A percentile compares a stretch with the other conserved stretches of the same genome.
phyloP scores from a whole-genome alignment of 148 eudicot genomes.

The Polygonum maritimum region DNA sequence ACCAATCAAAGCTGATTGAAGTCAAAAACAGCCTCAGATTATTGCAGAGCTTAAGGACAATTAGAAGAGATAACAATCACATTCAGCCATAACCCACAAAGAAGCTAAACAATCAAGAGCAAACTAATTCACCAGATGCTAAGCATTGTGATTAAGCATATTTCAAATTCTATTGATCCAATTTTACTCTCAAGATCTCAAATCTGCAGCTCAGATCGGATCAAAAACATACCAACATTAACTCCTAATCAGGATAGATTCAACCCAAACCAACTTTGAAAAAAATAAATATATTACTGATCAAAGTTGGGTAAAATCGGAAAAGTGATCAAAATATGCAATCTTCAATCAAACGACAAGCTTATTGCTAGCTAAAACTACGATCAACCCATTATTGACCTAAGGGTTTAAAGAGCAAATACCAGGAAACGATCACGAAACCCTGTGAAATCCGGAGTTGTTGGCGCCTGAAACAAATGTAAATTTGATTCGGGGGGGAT shows the following conservation, averaged over 20 bases:
- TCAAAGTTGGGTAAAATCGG: neutral
- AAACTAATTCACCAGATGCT: neutral
- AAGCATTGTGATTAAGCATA: neutral
- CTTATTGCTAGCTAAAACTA: neutral
- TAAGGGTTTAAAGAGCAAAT: too few species aligned
- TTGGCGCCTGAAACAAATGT: neutral
- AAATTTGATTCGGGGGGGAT: neutral
- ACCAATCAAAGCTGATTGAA: neutral
- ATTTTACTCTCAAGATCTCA: neutral
- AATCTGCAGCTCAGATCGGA: constrained; percentile 1
- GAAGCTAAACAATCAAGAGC: neutral
- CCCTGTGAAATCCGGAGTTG: neutral
- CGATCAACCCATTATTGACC: neutral
- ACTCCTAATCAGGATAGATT: neutral
- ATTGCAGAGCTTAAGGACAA: neutral
- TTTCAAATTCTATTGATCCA: neutral
- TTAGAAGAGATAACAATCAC: neutral
- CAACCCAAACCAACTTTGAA: neutral
- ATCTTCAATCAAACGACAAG: neutral
- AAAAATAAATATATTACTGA: neutral
- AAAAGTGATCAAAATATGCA: too few species aligned
- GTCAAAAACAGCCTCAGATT: neutral
- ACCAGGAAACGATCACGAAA: neutral
- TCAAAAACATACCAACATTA: neutral
- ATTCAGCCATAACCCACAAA: neutral